Base-by-base conservation (phyloP, 345 rosid genomes). In the Lumnitzera littorea region DNA sequence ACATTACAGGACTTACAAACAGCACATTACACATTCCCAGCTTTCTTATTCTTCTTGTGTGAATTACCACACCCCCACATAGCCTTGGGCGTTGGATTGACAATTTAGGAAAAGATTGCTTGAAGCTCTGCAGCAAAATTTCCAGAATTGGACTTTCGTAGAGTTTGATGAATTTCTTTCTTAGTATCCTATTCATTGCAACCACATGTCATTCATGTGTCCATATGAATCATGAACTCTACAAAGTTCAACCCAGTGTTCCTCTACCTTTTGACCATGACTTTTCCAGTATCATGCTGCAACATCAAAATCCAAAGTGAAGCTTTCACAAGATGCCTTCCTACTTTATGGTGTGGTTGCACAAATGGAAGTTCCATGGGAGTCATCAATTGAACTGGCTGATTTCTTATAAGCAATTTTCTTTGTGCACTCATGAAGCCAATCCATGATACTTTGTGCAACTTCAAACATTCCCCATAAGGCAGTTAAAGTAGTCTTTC, bases 371-470 rank as follows among this genome's bases (percentile, higher is more conserved):
- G 97, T 60, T 96, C 97, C 43, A 95, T 79, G 48, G 97, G 96
- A 65, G 96, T 95, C 56, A 85, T 95, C 97, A 97, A 95, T 49
- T 83, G 72, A 53, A 94, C 99, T 15, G 97, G 84, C 67, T 88
- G 77, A 70, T n/a, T 94, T 94, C 77, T 86, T 89, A 70, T 87
- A 72, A 61, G 99, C 97, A 70, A 94, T 84, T 48, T 88, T 69
- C 99, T 84, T 94, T 51, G 99, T 97, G 67, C 99, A 90, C 57
- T 94, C 97, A 70, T 95, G 88, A 36, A 94, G 95, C 99, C 97
- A 95, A 61, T 14, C 74, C 96, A 88, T 95, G 60, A 95, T 95
- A 62, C 84, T 72, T 14, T 95, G 82, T 58, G 99, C 97, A 71
- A 91, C 99, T 84, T 88, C 73, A 78, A 95, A 95, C 97, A 91